Base-by-base conservation (phyloP, 352 stramenopile species). In the Phytopythium cucurbitacearum region DNA sequence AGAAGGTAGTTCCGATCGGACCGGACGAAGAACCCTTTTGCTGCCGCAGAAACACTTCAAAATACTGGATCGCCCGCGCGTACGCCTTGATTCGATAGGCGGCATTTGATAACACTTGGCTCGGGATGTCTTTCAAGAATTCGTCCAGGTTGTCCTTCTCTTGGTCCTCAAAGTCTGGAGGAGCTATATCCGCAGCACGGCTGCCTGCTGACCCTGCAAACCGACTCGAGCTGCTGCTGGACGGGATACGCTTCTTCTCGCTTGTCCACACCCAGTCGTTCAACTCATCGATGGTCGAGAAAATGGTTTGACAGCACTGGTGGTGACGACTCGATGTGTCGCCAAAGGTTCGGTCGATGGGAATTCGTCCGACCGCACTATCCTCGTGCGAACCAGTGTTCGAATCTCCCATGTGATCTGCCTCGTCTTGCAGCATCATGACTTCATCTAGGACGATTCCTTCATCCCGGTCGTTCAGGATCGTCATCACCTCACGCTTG, bases 191-290 rank as follows among this genome's bases (percentile, higher is more conserved):
- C 2, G 39, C 39, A n/a, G 10, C 36, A 2, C 48, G 48, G 39
- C 4, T 45, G 21, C 21, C 21, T 28, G 21, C 21, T 16, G 42
- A 43, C 4, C 60, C 64, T 8, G 40, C 58, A 8, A 45, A 55
- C 13, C 57, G 28, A 56, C 70, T 86, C 52, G 71, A 59, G 51
- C 70, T 84, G 43, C 50, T 67, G 56, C 80, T 92, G 4, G 85
- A 52, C 11, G 71, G 71, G 5, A 91, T 54, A 11, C 78, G 65
- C 55, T 92, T 95, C 50, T 93, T 91, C 49, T 93, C 83, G 45
- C 61, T 89, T 37, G 60, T 85, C 85, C 85, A 95, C 12, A 95
- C 71, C 85, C 85, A 95, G 11, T 95, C 83, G 55, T 93, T 95
- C 7, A 95, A 57, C 41, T 94, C 83, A 64, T 95, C 85, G 15